Evolutionary conservation across 2,329 filamentous ascomycete species (phyloP), one percentile per base, ranked within the genome.

Genomic region (Colletotrichum neosansevieriae): DNA sequence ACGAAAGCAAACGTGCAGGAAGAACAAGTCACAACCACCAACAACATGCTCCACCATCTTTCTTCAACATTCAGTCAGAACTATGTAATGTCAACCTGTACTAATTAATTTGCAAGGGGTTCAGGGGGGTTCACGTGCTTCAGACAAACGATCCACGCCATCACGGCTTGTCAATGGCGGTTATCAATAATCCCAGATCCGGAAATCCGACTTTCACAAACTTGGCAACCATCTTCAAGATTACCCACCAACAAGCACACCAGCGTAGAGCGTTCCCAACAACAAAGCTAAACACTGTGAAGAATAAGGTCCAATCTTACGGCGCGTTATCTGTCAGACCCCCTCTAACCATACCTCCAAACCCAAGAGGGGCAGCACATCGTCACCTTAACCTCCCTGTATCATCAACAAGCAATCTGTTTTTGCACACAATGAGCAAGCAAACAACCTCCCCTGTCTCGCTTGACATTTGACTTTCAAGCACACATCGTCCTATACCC

Each of bases 1-100:
- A 34, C 19, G 49, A 45, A 57, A 58, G 63, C 58, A 67, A 62
- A 63, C 42, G 57, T 47, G 47, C 49, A 47, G 24, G 57, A 49
- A 45, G 11, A 38, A 24, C 54, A 17, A 38, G 29, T 24, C 38
- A 38, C 29, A 29, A 34, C 56, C 50, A 56, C 63, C 58, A 44
- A 56, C 50, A n/a, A 42, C 45, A 6, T 47, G 49, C 58, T 34
- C 34, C 11, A 24, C 24, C 42, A 13, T 45, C 34, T 17, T 62
- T 56, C 36, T 29, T 57, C 51, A 38, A 40, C n/a, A 57, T 42
- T 29, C 19, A 19, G 19, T 42, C 36, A 44, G 4, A 32, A 17
- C 53, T 7, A 12, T 51, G 54, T 54, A 59, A 58, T 24, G 13
- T n/a, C 29, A 51, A 51, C 50, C n/a, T n/a, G 21, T 21, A 42